Conservation (phyloP, 345 rosid genomes). For the Laguncularia racemosa region DNA sequence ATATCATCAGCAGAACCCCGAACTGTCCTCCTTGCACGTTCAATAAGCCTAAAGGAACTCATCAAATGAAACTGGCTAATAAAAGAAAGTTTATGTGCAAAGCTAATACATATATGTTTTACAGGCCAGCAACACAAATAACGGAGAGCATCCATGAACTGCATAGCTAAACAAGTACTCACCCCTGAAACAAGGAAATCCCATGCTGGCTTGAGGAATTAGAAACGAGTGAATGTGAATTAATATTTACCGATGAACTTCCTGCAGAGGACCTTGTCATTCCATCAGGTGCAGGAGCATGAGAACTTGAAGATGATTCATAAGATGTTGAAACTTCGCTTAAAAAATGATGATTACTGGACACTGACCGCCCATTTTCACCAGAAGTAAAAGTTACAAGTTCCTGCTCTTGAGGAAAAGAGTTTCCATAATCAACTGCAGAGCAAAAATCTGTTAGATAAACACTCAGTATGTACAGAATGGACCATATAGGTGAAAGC, state of each 20-base stretch:
- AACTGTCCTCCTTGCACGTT: constrained; percentile 83
- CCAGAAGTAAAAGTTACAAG: constrained; percentile 39
- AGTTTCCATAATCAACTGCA: constrained; percentile 34
- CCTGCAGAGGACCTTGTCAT: constrained; percentile 25
- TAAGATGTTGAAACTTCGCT: constrained; percentile 32
- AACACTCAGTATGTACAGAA: not conserved
- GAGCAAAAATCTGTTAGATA: not conserved
- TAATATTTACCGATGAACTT: constrained; percentile 27
- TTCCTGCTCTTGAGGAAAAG: constrained; percentile 41
- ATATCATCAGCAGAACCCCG: constrained; percentile 96
- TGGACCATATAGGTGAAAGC: not conserved
- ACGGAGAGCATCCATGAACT: not conserved
- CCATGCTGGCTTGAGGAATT: constrained; percentile 38
- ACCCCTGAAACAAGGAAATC: constrained; percentile 78
- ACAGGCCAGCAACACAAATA: too few relatives aligned
- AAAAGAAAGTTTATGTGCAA: not conserved
- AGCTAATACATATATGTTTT: not conserved
- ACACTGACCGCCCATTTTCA: constrained; percentile 19
- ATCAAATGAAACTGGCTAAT: not conserved
- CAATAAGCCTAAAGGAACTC: constrained; percentile 53
- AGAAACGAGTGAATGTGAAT: constrained; percentile 33
- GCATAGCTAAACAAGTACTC: constrained; percentile 14
- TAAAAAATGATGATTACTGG: constrained; percentile 24
- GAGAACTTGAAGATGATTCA: constrained; percentile 38
- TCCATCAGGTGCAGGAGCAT: constrained; percentile 18